Base-by-base conservation (phyloP, 306 rosid genomes). In the Quercus cerris region DNA sequence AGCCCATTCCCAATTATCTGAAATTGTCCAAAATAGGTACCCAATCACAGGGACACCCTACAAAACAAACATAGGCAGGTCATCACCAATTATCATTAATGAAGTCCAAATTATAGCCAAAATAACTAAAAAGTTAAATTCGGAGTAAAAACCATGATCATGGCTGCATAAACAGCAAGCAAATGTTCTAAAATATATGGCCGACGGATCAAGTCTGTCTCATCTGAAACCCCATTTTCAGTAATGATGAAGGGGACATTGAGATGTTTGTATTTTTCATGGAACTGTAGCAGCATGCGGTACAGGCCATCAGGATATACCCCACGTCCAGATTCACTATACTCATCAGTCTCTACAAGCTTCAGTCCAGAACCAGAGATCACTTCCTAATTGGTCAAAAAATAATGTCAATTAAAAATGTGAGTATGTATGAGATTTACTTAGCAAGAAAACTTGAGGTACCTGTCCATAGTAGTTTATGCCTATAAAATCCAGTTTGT, bases 1-100 rank as follows among this genome's bases (percentile, higher is more conserved):
- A 52, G 99, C 99, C 99, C 98, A 95, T 81, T 95, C 99, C 98
- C 98, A 93, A 81, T 95, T 95, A 82, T 93, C 99, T 83, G 96
- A 93, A 78, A 90, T 91, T 78, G 96, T 95, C 99, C 99, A 95
- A 82, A 95, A 95, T 72, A 93, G 75, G 71, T 86, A 88, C 12
- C 88, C 92, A 55, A 86, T 57, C 72, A 84, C 88, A 68, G 78
- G 94, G 41, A 95, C 98, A 76, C 99, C 99, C 98, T 95, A 83
- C 4, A 75, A 75, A 85, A 82, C 71, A 82, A 85, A 46, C 41
- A 74, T 10, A 51, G 64, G 77, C 57, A 79, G 31, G 75, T 56
- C 66, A 78, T 30, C 76, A 70, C 51, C 69, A 71, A 70, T 80
- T 70, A 41, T 68, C 33, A 19, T 57, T 46, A 31, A 70, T 73